A percentile compares a stretch with the other conserved stretches of the same genome.
phyloP scores from a whole-genome alignment of 2,329 filamentous ascomycete genomes.

The Colletotrichum euphorbiae region DNA sequence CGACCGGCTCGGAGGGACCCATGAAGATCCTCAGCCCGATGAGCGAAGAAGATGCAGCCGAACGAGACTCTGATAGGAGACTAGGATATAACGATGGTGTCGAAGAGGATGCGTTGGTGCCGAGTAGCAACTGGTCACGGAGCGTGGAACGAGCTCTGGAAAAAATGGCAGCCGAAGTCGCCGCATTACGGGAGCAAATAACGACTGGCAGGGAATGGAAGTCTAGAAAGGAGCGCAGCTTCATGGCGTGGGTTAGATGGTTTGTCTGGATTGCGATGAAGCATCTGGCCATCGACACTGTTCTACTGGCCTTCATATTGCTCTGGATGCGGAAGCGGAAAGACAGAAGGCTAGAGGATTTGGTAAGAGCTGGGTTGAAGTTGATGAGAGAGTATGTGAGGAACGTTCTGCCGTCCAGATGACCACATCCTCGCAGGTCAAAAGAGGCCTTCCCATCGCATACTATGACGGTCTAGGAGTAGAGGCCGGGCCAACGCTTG shows the following conservation, averaged over 20 bases:
- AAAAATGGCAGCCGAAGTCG: slow-evolving; percentile 91
- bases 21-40: slow-evolving; percentile 85
- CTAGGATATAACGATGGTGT: slow-evolving; percentile 59
- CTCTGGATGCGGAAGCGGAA: slow-evolving; percentile 79
- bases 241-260: slow-evolving; percentile 79
- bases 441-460: not conserved
- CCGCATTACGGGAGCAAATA: slow-evolving; percentile 91
- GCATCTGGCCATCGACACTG: slow-evolving; percentile 78
- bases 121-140: slow-evolving; percentile 76
- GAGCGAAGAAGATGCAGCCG: slow-evolving; percentile 82
- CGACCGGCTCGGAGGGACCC: slow-evolving; percentile 63
- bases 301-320: slow-evolving; percentile 73
- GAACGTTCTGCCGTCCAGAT: slow-evolving; percentile 69
- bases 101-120: slow-evolving; percentile 56
- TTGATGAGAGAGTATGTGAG: slow-evolving; percentile 69
- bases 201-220: slow-evolving; percentile 79
- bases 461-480: not conserved
- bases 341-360: slow-evolving; percentile 78
- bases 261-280: slow-evolving; percentile 76
- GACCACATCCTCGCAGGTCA: slow-evolving; percentile 44
- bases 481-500: too few relatives aligned
- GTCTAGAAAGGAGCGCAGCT: slow-evolving; percentile 71
- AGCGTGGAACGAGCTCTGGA: slow-evolving; percentile 88
- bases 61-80: slow-evolving; percentile 62
- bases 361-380: slow-evolving; percentile 73